These are phyloP conservation scores for Aspergillus phoenicis DNA, from an alignment of 2,329 filamentous ascomycete genomes.

Conservation along the genomic window DNA sequence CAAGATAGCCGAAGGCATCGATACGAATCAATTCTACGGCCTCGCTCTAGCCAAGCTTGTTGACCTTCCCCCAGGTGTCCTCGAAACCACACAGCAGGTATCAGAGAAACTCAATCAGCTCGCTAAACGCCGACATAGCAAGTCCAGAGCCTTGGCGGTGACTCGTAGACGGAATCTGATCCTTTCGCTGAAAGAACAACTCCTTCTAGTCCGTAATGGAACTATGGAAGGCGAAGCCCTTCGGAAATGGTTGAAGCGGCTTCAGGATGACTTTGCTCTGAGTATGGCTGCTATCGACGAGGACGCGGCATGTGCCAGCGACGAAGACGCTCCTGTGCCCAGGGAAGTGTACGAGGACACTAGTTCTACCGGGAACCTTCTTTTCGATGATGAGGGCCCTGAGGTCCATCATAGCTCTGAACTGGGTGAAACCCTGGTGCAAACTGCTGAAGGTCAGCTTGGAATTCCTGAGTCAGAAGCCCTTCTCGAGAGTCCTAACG, in stretches of 20 bases:
- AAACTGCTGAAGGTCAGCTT: not conserved
- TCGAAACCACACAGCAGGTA: slow-evolving; percentile 69
- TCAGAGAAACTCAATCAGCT: slow-evolving; percentile 63
- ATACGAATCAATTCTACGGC: slow-evolving; percentile 76
- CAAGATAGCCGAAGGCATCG: slow-evolving; percentile 71
- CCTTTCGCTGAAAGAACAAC: slow-evolving; percentile 70
- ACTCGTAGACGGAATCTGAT: slow-evolving; percentile 72
- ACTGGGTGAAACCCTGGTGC: not conserved
- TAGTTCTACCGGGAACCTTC: not conserved
- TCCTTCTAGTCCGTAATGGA: slow-evolving; percentile 68
- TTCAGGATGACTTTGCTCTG: slow-evolving; percentile 74
- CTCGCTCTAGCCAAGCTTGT: slow-evolving; percentile 76
- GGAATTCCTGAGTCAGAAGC: not conserved
- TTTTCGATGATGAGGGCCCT: not conserved
- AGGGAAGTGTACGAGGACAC: not conserved
- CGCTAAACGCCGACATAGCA: slow-evolving; percentile 60
- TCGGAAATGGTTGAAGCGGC: slow-evolving; percentile 62
- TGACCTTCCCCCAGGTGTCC: slow-evolving; percentile 68
- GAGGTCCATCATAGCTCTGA: not conserved
- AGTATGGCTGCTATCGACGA: slow-evolving; percentile 69
- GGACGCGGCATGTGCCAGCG: slow-evolving; percentile 25
- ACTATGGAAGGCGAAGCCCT: slow-evolving; percentile 67
- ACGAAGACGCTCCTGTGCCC: slow-evolving; percentile 8
- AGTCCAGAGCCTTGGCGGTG: slow-evolving; percentile 60
- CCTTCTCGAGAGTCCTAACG: not conserved